A percentile compares a stretch with the other conserved stretches of the same genome.
phyloP scores from a whole-genome alignment of 129 eudicot species.

The Pulicaria dysenterica region DNA sequence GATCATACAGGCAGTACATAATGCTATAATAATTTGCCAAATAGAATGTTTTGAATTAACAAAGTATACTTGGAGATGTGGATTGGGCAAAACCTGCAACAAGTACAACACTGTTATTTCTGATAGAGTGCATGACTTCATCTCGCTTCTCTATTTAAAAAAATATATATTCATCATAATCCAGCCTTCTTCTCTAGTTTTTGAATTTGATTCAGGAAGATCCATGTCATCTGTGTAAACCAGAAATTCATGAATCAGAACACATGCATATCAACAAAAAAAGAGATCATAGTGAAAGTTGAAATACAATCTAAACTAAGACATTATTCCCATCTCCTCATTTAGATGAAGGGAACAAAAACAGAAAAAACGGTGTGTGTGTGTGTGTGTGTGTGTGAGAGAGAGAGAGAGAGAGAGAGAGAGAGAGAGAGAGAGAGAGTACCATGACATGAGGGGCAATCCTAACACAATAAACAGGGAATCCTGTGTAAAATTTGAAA shows the following conservation, averaged over 20 bases:
- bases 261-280: conserved; percentile 20
- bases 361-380: not conserved
- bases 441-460: conserved; percentile 99
- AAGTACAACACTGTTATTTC: conserved; percentile 40
- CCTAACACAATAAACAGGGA: conserved; percentile 87
- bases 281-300: not conserved
- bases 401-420: not conserved
- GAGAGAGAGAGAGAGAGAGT: conserved; percentile 27
- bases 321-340: no score
- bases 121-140: conserved; percentile 21
- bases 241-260: conserved; percentile 14
- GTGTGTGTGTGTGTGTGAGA: not conserved
- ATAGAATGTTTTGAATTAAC: conserved; percentile 8
- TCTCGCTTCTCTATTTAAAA: conserved; percentile 12
- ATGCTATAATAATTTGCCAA: conserved; percentile 29
- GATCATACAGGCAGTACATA: conserved; percentile 25
- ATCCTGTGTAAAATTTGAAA: conserved; percentile 80
- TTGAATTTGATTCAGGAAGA: conserved; percentile 88
- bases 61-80: conserved; percentile 35
- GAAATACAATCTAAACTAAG: no score
- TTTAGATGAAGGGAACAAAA: no score
- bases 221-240: conserved; percentile 84
- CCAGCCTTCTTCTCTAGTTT: conserved; percentile 71
- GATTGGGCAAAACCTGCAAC: conserved; percentile 33
- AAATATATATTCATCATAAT: conserved; percentile 38